Base-by-base conservation (phyloP, 257 asterid species). In the Gentiana macrophylla region DNA sequence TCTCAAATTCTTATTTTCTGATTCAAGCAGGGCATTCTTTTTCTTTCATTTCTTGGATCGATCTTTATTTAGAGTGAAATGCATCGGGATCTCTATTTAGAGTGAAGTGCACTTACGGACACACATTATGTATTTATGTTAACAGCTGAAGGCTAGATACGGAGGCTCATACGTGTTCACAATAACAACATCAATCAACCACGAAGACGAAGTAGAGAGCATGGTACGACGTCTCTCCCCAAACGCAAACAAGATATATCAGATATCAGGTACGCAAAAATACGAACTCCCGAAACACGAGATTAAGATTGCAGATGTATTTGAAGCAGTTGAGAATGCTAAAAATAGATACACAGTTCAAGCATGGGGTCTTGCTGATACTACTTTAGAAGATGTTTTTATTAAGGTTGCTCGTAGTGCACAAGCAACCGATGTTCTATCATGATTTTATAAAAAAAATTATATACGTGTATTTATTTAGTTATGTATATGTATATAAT, bases 321-420 rank as follows among this genome's bases (percentile, higher is more conserved):
- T 92, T 66, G 74, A 75, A 59, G 94, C 94, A 2, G 94, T 92
- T 6, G 94, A 85, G 83, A 72, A 71, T 52, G 95, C 94, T 34
- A 92, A 85, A 79, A 81, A 87, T 60, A 72, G 74, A 58, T 92
- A 87, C 24, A 63, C 84, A 5, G 94, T 91, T 60, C 81, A 91
- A 55, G 98, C 98, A 32, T 87, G 96, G 98, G 98, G 98, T 36
- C 61, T 91, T 52, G 94, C 95, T 0, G 95, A 91, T 63, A 91
- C 98, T 7, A 91, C 96, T 3, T 71, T 91, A 50, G 98, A 91
- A 65, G 98, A 91, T 60, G 98, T 87, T 9, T 91, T 91, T 36
- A 91, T 91, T 52, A 91, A 91, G 80, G 98, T 91, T 61, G 98
- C 98, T 15, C 73, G 86, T 43, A 86, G 72, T 13, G 84, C 95